These are phyloP conservation scores for Fusarium temperatum DNA, from an alignment of 2,329 filamentous ascomycete genomes.

Conservation along the genomic window DNA sequence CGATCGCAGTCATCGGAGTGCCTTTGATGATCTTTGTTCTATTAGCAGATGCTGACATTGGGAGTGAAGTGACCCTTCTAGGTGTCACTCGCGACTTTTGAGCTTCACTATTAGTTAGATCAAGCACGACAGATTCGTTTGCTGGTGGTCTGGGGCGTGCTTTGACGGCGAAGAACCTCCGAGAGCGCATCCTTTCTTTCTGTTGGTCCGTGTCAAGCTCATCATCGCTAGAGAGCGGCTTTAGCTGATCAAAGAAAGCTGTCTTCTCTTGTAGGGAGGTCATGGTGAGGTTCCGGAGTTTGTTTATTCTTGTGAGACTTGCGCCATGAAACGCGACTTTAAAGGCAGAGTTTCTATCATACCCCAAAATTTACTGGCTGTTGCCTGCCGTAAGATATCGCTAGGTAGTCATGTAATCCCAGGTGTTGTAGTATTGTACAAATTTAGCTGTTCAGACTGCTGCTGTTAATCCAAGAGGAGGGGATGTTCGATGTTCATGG, in stretches of 20 bases:
- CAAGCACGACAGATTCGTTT: conserved; percentile 18
- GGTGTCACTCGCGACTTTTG: conserved; percentile 24
- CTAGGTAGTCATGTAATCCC: conserved; percentile 4
- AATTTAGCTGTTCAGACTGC: not conserved
- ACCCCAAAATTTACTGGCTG: not conserved
- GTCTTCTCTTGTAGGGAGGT: conserved; percentile 52
- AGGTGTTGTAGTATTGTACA: not conserved
- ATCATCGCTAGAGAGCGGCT: conserved; percentile 47
- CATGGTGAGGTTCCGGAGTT: conserved; percentile 31
- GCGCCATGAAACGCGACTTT: not conserved
- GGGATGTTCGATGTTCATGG: not conserved
- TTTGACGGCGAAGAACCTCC: conserved; percentile 42
- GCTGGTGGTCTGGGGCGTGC: not conserved
- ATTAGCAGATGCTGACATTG: conserved; percentile 12
- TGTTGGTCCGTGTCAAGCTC: conserved; percentile 45
- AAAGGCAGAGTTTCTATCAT: not conserved
- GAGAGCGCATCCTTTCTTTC: conserved; percentile 44
- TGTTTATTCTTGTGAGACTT: not conserved
- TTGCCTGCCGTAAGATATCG: not conserved
- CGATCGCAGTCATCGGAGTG: conserved; percentile 41
- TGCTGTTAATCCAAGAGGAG: not conserved
- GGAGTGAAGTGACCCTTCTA: conserved; percentile 30
- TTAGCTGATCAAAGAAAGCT: conserved; percentile 57
- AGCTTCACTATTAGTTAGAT: conserved; percentile 29
- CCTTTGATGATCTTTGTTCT: conserved; percentile 40